phyloP scores from a whole-genome alignment of 2,329 filamentous ascomycete species.

The Aspergillus fumigatus region DNA sequence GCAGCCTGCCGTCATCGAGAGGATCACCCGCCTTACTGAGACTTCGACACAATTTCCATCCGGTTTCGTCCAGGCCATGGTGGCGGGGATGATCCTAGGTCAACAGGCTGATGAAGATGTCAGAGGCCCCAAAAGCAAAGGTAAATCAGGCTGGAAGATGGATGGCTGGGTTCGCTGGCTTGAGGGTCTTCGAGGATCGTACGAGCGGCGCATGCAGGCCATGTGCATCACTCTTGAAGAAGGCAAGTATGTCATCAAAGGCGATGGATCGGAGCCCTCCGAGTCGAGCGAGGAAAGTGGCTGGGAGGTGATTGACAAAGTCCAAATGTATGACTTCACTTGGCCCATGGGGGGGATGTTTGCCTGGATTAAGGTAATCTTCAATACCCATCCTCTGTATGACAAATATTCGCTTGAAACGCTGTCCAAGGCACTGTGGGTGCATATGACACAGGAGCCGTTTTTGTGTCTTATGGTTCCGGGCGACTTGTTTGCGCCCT shows the following conservation, averaged over 20 bases:
- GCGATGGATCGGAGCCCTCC: conserved; percentile 31
- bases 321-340: conserved; percentile 67
- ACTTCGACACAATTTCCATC: conserved; percentile 76
- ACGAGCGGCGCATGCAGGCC: conserved; percentile 75
- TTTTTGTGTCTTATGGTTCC: conserved; percentile 67
- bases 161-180: conserved; percentile 91
- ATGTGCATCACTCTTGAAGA: conserved; percentile 74
- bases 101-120: conserved; percentile 54
- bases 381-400: conserved; percentile 69
- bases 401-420: conserved; percentile 49
- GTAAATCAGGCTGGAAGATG: conserved; percentile 66
- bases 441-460: conserved; percentile 65
- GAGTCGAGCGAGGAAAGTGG: conserved; percentile 48
- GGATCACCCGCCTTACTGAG: conserved; percentile 70
- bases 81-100: conserved; percentile 61
- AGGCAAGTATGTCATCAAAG: conserved; percentile 61
- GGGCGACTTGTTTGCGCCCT: conserved; percentile 69
- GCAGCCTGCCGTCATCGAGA: conserved; percentile 72
- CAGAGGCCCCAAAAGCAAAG: conserved; percentile 37
- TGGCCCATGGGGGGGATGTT: conserved; percentile 92
- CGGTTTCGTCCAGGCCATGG: conserved; percentile 81
- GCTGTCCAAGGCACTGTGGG: conserved; percentile 64
- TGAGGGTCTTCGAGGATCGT: conserved; percentile 73
- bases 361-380: conserved; percentile 71
- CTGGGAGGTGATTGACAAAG: conserved; percentile 73